Evolutionary conservation across 2,329 filamentous ascomycete species (phyloP).

Genomic region (Amauroascus verrucosus): DNA sequence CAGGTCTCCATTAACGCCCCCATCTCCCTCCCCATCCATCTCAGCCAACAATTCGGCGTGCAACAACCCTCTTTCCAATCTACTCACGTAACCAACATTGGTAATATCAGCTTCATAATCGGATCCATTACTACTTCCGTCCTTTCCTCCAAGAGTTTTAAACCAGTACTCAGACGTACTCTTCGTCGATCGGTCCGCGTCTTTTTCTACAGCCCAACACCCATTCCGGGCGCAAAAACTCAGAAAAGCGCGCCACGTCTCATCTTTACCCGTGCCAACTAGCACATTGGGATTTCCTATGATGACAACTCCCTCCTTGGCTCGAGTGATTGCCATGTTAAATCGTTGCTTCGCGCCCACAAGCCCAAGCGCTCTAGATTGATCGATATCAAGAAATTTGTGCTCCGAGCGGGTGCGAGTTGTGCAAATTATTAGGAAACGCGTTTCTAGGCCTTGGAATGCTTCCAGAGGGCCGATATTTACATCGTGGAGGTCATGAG

Average conservation of each 20-base stretch:
- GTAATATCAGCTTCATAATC: slow-evolving; percentile 17
- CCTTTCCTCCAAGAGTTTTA: background rate
- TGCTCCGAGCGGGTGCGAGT: slow-evolving; percentile 25
- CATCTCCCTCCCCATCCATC: slow-evolving; percentile 12
- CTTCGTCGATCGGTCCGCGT: background rate
- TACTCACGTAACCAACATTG: slow-evolving; percentile 19
- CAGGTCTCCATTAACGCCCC: slow-evolving; percentile 15
- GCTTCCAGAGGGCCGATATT: slow-evolving; percentile 40
- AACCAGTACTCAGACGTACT: slow-evolving; percentile 8
- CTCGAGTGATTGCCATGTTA: slow-evolving; percentile 39
- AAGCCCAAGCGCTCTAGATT: slow-evolving; percentile 25
- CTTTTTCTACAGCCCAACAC: slow-evolving; percentile 17
- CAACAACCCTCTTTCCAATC: slow-evolving; percentile 20
- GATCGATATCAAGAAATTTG: slow-evolving; percentile 19
- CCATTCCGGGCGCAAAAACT: slow-evolving; percentile 33
- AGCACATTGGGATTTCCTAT: slow-evolving; percentile 34
- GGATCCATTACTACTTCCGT: background rate
- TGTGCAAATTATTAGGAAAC: slow-evolving; percentile 38
- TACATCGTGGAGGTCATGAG: slow-evolving; percentile 26
- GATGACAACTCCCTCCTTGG: slow-evolving; percentile 35
- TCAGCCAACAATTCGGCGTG: slow-evolving; percentile 15
- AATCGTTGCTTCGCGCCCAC: slow-evolving; percentile 32
- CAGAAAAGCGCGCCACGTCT: slow-evolving; percentile 31
- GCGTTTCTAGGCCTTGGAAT: slow-evolving; percentile 38
- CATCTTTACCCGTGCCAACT: slow-evolving; percentile 23